Base-by-base conservation (phyloP, 2,329 filamentous ascomycete genomes). In the Claviceps capensis region DNA sequence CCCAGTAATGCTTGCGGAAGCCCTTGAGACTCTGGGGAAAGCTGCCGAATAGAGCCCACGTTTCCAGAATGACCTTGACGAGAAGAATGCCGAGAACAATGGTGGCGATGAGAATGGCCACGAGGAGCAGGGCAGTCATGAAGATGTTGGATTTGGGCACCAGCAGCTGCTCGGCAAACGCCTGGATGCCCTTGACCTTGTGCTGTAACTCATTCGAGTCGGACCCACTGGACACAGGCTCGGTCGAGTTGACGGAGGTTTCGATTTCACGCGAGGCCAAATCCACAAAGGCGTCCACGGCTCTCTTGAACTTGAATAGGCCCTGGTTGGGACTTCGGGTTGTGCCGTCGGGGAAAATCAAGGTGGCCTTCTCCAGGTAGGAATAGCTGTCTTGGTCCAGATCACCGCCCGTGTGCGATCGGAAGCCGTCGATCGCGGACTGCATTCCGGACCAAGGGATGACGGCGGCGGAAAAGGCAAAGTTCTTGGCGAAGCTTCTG, bases 1-100 rank as follows among this genome's bases (percentile, higher is more conserved):
- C 86, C 93, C 93, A 97, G 74, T 97, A 97, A 67, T 95, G 87
- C 71, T 95, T 86, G 58, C 93, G 86, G 78, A 97, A 97, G 46
- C 85, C 83, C 16, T 81, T 73, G 53, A 97, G 77, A 38, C 79
- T 77, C 63, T 88, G 76, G 13, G 93, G 90, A 63, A 97, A 94
- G 54, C 74, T 87, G 57, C 86, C 89, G 58, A 87, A 91, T n/a
- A 96, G 73, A 16, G 89, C 85, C 88, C 91, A 96, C 41, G 81
- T 74, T 69, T 97, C 93, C 49, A 98, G 79, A 49, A 96, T 81
- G 53, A 95, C 82, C 73, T 97, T 98, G 69, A 94, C 78, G 5
- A 97, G 77, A 30, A 97, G 75, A 58, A 97, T 90, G 26, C 86
- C 82, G 23, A 95, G 86, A 44, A 86, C 84, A 57, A 96, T 91